Evolutionary conservation across 2,329 filamentous ascomycete species (phyloP), one percentile per base, ranked within the genome.

Genomic region (Phyllosticta ampelicida): DNA sequence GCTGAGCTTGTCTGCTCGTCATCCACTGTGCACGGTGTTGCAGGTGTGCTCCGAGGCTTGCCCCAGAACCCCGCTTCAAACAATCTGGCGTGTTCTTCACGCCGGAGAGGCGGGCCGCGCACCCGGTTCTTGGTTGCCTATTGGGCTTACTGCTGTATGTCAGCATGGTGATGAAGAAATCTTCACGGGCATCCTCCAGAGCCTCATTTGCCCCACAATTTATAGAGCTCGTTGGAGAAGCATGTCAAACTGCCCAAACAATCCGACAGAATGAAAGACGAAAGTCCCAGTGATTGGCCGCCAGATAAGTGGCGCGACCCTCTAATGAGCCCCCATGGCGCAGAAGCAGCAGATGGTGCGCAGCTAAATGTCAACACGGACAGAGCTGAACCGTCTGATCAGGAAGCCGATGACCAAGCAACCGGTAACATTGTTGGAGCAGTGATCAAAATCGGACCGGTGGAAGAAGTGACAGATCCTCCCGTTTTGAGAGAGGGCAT

Each of bases 391-490:
- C 36, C 36, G 13, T 16, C 30, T 9, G 30, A 36, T 36, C 11
- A 36, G 30, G 30, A 36, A 36, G 11, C 30, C 10, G 36, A 44
- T 44, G 36, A n/a, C 13, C 36, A 44, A 44, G n/a, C 36, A 44
- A 44, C 13, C 36, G 36, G 36, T n/a, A 44, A 44, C 36, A 44
- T 8, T 23, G 49, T 51, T 11, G 49, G 19, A 16, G 49, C 49
- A 18, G 23, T 21, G 9, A 51, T 51, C 49, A 26, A 51, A 18
- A 11, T 21, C 21, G 56, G 52, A 3, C 48, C 52, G 2, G 26
- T 51, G 4, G 52, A 59, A 16, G 20, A 30, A 11, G 50, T 59
- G 21, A 59, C 56, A 9, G 56, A 59, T 20, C 51, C 44, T 10
- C 23, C 20, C 9, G 56, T 48, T 16, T 48, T 59, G n/a, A 26